Evolutionary conservation across 805 yeast genomes (phyloP), one percentile per base, ranked within the genome.

Genomic region (Candida loeiensis): DNA sequence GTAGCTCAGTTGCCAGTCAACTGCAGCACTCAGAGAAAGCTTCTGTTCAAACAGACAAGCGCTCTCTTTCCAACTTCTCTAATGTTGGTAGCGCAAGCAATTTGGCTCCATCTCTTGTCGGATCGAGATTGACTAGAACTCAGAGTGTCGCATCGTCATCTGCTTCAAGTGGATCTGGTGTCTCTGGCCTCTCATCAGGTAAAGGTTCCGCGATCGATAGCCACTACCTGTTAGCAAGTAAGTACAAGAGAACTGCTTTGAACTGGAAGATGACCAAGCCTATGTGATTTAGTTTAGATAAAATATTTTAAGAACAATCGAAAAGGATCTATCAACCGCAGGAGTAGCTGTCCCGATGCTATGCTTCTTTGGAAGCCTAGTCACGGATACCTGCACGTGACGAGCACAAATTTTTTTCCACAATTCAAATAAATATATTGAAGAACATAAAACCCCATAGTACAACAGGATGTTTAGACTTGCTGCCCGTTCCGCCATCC

Each of bases 391-490:
- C 8, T 17, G n/a, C 19, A 16, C 26, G 30, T 30, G 33, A 30
- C 12, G 8, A 17, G 4, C 16, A 31, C 26, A 31, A 37, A 37
- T 31, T 37, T 37, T 37, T 37, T 31, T 28, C 7, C 12, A 24
- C 19, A 20, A n/a, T 15, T 24, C 21, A 32, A 30, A 37, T 16
- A 21, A 17, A 30, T 17, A 12, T 8, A 30, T 22, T 30, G 16
- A 29, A 37, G 22, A 21, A 15, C 13, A 25, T 22, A 21, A 24
- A 19, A 31, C 27, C 24, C 4, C 27, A 25, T 6, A 14, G 28
- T 31, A 25, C 30, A 16, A 17, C 21, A 31, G 2, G 34, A 77
- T 77, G 83, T 73, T 76, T 56, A 77, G 74, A 72, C 59, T 72
- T 43, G 76, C 77, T 45, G 54, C 69, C 43, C 75, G 77, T 62